Evolutionary conservation across 169 alveolate genomes (phyloP).

Genomic region (Perkinsus olseni): DNA sequence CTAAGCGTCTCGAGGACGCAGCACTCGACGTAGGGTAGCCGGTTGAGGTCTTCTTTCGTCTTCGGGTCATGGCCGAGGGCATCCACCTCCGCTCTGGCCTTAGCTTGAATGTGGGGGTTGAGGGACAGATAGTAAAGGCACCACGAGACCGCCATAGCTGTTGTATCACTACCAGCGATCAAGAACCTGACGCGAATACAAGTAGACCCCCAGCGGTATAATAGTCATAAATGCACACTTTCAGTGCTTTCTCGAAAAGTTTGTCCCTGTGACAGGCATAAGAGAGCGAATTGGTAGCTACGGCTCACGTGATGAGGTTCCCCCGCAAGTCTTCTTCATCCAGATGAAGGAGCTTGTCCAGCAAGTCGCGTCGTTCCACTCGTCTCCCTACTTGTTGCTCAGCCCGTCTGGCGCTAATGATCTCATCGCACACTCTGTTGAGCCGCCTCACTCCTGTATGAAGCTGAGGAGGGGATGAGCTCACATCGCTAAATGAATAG

Average conservation of each 20-base stretch:
- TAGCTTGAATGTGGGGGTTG: neutral
- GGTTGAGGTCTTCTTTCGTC: neutral
- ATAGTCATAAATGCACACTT: too few relatives aligned
- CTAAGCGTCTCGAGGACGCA: neutral
- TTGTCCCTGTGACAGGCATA: neutral
- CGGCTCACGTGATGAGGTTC: neutral
- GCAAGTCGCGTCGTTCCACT: neutral
- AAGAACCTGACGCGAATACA: neutral
- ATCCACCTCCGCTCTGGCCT: neutral
- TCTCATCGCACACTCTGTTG: neutral
- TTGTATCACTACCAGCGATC: neutral
- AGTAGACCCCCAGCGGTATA: too few relatives aligned
- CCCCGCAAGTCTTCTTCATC: neutral
- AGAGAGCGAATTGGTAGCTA: neutral
- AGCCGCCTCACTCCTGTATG: neutral
- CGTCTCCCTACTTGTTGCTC: neutral
- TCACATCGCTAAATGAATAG: too few relatives aligned
- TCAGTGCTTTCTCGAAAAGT: too few relatives aligned
- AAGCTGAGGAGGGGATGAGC: neutral
- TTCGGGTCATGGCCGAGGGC: neutral
- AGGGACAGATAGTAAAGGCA: neutral
- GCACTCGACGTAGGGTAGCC: neutral
- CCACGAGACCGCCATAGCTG: neutral
- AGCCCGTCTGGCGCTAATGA: neutral
- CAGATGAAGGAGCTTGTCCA: neutral